phyloP scores from a whole-genome alignment of 2,329 filamentous ascomycete species.

The Trichoderma gracile region DNA sequence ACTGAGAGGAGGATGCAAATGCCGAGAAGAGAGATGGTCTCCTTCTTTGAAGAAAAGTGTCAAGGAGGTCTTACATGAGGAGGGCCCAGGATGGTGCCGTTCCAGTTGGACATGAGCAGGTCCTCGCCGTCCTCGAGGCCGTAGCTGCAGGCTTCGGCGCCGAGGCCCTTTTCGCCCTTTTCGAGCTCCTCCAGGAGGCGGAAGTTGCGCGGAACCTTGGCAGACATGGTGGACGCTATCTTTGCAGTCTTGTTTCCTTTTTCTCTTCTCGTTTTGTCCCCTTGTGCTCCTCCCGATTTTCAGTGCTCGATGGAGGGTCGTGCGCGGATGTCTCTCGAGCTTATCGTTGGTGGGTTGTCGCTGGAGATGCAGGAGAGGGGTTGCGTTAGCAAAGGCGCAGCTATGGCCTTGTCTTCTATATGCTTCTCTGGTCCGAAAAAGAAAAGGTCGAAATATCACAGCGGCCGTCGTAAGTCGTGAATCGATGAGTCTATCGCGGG shows the following conservation, averaged over 20 bases:
- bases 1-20: background rate
- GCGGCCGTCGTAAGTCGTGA: background rate
- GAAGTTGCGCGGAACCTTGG: constrained; percentile 89
- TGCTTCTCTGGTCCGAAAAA: background rate
- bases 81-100: constrained; percentile 93
- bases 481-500: background rate
- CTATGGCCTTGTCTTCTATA: background rate
- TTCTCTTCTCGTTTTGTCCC: too few relatives aligned
- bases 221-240: constrained; percentile 36
- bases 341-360: too few relatives aligned
- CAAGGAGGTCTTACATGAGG: constrained; percentile 67
- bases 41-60: background rate
- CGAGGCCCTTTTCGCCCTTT: constrained; percentile 96
- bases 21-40: background rate
- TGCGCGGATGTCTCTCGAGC: background rate
- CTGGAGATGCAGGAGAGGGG: background rate
- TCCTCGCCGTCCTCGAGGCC: constrained; percentile 93
- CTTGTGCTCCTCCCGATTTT: too few relatives aligned
- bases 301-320: background rate
- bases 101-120: constrained; percentile 97
- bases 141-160: constrained; percentile 96
- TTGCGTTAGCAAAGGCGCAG: background rate
- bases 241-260: background rate
- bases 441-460: background rate
- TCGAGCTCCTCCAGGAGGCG: constrained; percentile 95